A percentile compares a stretch with the other conserved stretches of the same genome.
These are phyloP conservation scores for Paecilomyces variotii DNA, from an alignment of 2,329 filamentous ascomycete genomes.

Conservation along the genomic window DNA sequence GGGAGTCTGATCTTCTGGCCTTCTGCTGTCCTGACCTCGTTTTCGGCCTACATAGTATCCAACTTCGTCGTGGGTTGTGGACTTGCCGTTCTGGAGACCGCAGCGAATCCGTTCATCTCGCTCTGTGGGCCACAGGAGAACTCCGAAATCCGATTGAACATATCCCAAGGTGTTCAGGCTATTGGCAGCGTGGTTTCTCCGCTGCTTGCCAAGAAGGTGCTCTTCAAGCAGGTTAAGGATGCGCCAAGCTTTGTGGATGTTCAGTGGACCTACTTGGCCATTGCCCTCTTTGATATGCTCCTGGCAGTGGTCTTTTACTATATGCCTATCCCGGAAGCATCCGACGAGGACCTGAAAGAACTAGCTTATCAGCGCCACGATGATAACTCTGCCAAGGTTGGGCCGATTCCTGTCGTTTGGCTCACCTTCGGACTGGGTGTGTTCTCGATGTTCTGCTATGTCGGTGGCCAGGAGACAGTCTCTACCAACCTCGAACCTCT, in stretches of 20 bases:
- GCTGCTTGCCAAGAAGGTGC: conserved; percentile 50
- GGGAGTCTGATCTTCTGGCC: conserved; percentile 58
- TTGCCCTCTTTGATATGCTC: conserved; percentile 52
- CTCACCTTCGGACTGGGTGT: conserved; percentile 48
- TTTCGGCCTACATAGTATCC: conserved; percentile 52
- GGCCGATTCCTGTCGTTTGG: conserved; percentile 45
- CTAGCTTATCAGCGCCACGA: conserved; percentile 44
- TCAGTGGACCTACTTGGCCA: conserved; percentile 59
- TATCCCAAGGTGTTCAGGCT: conserved; percentile 55
- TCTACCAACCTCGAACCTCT: conserved; percentile 42
- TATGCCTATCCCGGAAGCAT: conserved; percentile 54
- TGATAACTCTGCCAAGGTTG: conserved; percentile 40
- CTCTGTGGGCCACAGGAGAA: conserved; percentile 55
- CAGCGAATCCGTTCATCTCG: conserved; percentile 55
- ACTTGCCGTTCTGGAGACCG: conserved; percentile 52
- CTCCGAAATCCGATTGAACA: conserved; percentile 51
- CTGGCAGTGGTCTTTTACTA: conserved; percentile 55
- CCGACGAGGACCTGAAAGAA: conserved; percentile 52
- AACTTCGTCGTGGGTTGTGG: conserved; percentile 57
- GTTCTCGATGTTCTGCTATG: conserved; percentile 52
- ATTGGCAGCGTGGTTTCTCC: conserved; percentile 53
- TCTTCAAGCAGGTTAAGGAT: conserved; percentile 44
- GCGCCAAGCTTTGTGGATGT: conserved; percentile 50
- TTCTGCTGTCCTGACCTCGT: conserved; percentile 54
- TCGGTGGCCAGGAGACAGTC: conserved; percentile 52